phyloP scores from a whole-genome alignment of 2,329 filamentous ascomycete species.

The Knufia fluminis region DNA sequence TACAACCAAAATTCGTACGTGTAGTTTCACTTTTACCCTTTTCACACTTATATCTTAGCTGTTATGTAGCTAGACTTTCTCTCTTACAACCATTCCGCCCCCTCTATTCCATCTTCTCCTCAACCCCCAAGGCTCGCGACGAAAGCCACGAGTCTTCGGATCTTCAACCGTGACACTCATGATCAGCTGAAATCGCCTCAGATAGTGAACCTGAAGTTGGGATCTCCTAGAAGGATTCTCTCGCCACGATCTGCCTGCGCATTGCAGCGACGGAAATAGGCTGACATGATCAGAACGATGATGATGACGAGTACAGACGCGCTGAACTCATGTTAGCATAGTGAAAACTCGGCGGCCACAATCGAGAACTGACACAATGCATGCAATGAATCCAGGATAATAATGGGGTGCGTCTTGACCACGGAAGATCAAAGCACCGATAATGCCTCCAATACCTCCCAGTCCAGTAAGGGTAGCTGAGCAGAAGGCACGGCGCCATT shows the following conservation, averaged over 20 bases:
- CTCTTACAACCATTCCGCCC: no score
- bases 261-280: slow-evolving; percentile 47
- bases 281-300: slow-evolving; percentile 43
- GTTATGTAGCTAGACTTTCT: no score
- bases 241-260: slow-evolving; percentile 38
- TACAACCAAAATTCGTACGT: no score
- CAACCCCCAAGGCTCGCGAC: no score
- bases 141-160: no score
- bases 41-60: no score
- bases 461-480: slow-evolving; percentile 45
- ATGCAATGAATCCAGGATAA: slow-evolving; percentile 24
- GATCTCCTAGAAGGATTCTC: slow-evolving; percentile 40
- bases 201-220: slow-evolving; percentile 30
- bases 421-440: slow-evolving; percentile 62
- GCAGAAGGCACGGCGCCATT: slow-evolving; percentile 35
- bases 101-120: no score
- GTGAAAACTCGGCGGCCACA: no score
- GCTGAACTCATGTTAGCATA: no score
- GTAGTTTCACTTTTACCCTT: no score
- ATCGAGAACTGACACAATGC: slow-evolving; percentile 34
- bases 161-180: not conserved
- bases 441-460: slow-evolving; percentile 66
- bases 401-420: slow-evolving; percentile 28
- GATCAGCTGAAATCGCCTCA: slow-evolving; percentile 3
- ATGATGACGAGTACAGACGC: slow-evolving; percentile 51